Base-by-base conservation (phyloP, 73 alveolate species). In the Paramecium biaurelia region DNA sequence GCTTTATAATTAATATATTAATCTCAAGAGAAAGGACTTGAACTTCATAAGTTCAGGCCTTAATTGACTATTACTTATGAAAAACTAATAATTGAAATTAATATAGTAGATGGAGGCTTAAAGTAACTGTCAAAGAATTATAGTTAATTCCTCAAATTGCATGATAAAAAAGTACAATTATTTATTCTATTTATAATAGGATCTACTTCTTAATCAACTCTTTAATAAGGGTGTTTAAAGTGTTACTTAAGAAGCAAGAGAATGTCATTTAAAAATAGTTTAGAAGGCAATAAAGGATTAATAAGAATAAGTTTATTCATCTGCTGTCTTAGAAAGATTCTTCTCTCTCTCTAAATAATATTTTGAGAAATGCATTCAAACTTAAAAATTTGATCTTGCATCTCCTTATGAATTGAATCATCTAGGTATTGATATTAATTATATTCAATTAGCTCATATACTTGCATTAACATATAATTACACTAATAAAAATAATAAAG, bases 281-380 rank as follows among this genome's bases (percentile, higher is more conserved):
- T 43, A 79, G 47, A 79, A 79, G 15, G 34, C 34, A n/a, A 30
- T 79, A 2, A 79, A 79, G 28, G 90, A 79, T 47, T 9, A 43
- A 45, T 10, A 79, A 79, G 70, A n/a, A 41, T 79, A 79, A 45
- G 28, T 42, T 20, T 79, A 23, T 21, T 43, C 76, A 2, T 79
- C 90, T 4, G 90, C 90, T 43, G 90, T 79, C 7, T 79, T 79
- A 37, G 90, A 79, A 47, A 79, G 90, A 24, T 43, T 79, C 23
- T 79, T 79, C 28, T 42, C 56, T 47, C 32, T 79, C 30, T 21
- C 74, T n/a, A 79, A 34, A 47, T 79, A 79, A 47, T 79, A 45
- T 21, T 79, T 79, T 43, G 90, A 79, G 23, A 79, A 45, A 15
- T 79, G 90, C 14, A 79, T 38, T 1, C 47, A 38, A 21, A 12